Percentiles rank a stretch among this genome's conserved stretches.
Evolutionary conservation across 2,329 filamentous ascomycete genomes (phyloP).

Genomic region (Penicillium sp.): DNA sequence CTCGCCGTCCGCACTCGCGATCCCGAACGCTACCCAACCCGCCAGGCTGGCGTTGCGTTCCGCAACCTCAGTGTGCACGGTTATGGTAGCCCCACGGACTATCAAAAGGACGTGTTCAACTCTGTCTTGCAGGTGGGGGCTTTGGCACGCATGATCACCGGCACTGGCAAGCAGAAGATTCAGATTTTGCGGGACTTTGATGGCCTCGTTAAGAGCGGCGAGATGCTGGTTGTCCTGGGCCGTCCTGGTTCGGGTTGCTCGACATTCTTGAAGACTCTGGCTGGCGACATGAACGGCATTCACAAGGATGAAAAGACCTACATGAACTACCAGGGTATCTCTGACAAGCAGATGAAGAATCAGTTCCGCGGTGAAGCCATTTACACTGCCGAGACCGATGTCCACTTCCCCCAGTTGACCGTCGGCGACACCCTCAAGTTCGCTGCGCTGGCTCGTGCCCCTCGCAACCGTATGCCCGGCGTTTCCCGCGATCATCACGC

Average conservation of each 20-base stretch:
- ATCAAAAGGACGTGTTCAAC: constrained; percentile 56
- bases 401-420: constrained; percentile 76
- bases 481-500: constrained; percentile 49
- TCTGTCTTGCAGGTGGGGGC: constrained; percentile 38
- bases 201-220: constrained; percentile 60
- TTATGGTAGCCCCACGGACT: constrained; percentile 68
- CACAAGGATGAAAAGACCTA: constrained; percentile 69
- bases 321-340: constrained; percentile 73
- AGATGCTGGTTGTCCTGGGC: constrained; percentile 61
- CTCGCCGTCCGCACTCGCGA: constrained; percentile 51
- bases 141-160: constrained; percentile 36
- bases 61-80: constrained; percentile 69
- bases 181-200: constrained; percentile 67
- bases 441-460: constrained; percentile 66
- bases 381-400: constrained; percentile 82
- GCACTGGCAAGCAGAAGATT: constrained; percentile 50
- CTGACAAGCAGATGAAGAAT: constrained; percentile 65
- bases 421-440: constrained; percentile 81
- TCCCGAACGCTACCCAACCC: constrained; percentile 54
- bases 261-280: constrained; percentile 83
- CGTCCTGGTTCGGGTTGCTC: constrained; percentile 63
- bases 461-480: constrained; percentile 43
- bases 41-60: constrained; percentile 66
- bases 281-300: constrained; percentile 81
- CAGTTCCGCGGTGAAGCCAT: constrained; percentile 81